A percentile compares a stretch with the other conserved stretches of the same genome.
Evolutionary conservation across 345 rosid genomes (phyloP).

Genomic region (Gossypium mustelinum): DNA sequence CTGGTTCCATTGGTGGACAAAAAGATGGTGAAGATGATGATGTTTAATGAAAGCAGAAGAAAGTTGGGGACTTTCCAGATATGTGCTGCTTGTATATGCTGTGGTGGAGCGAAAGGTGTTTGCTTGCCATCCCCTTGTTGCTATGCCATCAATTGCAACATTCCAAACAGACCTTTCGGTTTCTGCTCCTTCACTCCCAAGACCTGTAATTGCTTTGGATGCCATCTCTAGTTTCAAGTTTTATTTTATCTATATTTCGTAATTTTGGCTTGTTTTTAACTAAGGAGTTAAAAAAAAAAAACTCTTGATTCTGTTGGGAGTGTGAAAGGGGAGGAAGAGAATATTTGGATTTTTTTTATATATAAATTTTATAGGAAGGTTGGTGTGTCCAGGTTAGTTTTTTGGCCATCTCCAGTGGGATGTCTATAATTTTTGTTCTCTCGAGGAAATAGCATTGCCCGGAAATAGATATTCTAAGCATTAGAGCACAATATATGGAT

Average conservation of each 20-base stretch:
- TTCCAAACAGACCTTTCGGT: constrained; percentile 92
- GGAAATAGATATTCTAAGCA: constrained; percentile 14
- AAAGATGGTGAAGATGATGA: constrained; percentile 44
- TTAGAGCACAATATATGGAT: constrained; percentile 23
- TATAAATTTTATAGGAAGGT: constrained; percentile 33
- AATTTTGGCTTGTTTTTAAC: constrained; percentile 19
- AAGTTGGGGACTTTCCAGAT: constrained; percentile 77
- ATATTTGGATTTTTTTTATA: constrained; percentile 48
- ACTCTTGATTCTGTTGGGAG: constrained; percentile 32
- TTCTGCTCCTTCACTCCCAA: constrained; percentile 98
- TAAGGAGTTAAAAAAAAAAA: background rate
- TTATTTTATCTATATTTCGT: background rate
- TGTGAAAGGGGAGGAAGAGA: constrained; percentile 37
- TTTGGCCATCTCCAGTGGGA: constrained; percentile 31
- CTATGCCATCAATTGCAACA: constrained; percentile 94
- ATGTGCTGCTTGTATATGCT: constrained; percentile 92
- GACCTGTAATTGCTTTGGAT: constrained; percentile 89
- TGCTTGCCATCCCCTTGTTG: constrained; percentile 93
- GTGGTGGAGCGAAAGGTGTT: constrained; percentile 75
- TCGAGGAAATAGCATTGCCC: constrained; percentile 19
- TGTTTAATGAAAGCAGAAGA: constrained; percentile 70
- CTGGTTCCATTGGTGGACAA: constrained; percentile 56
- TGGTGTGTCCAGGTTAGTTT: constrained; percentile 31
- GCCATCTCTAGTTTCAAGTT: constrained; percentile 54
- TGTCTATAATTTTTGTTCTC: constrained; percentile 26